These are phyloP conservation scores for Carex kokanica DNA, from an alignment of 176 grass and related monocot species.

Conservation along the genomic window DNA sequence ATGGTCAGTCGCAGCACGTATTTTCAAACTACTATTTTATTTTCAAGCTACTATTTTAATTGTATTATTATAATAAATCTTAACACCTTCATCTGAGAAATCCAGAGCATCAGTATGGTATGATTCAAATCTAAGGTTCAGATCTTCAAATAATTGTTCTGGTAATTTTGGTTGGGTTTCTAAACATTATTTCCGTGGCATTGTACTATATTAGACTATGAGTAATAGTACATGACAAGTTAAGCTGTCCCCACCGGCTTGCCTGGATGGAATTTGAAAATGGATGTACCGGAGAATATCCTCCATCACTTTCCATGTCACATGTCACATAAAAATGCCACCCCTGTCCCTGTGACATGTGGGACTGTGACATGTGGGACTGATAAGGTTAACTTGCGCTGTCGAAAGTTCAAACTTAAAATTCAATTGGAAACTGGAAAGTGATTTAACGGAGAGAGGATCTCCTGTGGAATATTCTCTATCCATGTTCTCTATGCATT, in stretches of 20 bases:
- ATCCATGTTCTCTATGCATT: background rate
- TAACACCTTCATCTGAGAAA: background rate
- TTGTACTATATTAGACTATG: too few species aligned
- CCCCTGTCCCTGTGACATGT: too few species aligned
- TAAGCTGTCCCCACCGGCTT: background rate
- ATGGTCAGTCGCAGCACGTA: too few species aligned
- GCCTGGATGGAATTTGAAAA: background rate
- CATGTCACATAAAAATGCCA: background rate
- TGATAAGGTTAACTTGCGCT: background rate
- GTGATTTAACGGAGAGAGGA: background rate
- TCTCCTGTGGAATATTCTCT: background rate
- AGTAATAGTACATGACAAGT: background rate
- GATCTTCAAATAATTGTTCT: background rate
- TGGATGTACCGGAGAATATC: background rate
- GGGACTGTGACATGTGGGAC: background rate
- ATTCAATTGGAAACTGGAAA: background rate
- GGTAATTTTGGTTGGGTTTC: background rate
- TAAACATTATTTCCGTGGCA: background rate
- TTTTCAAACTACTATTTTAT: too few species aligned
- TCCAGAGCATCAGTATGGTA: background rate
- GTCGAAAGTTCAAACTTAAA: background rate
- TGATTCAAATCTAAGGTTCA: too few species aligned
- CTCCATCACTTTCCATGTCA: background rate
- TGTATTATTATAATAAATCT: too few species aligned
- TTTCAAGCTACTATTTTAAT: too few species aligned